phyloP scores from a whole-genome alignment of 148 eudicot species.

The Chenopodium suecicum region DNA sequence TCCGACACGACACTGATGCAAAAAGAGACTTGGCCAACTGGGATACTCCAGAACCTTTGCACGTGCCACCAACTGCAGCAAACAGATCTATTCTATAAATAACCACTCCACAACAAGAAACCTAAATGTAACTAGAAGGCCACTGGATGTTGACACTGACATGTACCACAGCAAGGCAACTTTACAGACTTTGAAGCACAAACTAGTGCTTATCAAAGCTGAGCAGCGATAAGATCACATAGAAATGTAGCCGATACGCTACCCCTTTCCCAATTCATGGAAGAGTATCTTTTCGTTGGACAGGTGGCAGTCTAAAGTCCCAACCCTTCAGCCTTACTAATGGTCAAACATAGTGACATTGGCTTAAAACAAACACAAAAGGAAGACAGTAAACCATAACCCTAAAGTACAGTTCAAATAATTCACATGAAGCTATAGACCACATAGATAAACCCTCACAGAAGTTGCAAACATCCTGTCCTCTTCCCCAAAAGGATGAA shows the following conservation, averaged over 20 bases:
- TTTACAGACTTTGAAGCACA: constrained; percentile 9
- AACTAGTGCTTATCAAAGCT: constrained; percentile 13
- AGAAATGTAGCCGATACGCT: not conserved
- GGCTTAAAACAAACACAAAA: not conserved
- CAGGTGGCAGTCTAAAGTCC: not conserved
- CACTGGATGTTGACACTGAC: constrained; percentile 13
- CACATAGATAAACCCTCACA: not conserved
- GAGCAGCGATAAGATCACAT: not conserved
- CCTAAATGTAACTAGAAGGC: constrained; percentile 7
- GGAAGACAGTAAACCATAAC: not conserved
- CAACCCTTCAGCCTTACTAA: not conserved
- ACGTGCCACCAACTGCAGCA: constrained; percentile 82
- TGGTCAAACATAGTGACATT: not conserved
- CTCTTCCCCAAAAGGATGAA: not conserved
- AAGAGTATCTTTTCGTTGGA: not conserved
- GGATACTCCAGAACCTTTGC: constrained; percentile 80
- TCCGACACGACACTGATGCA: constrained; percentile 53
- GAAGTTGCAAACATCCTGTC: not conserved
- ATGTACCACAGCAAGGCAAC: not conserved
- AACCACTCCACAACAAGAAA: constrained; percentile 19
- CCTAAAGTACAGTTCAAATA: not conserved
- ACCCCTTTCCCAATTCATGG: not conserved
- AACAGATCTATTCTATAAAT: constrained; percentile 71
- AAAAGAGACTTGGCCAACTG: constrained; percentile 91
- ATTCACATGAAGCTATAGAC: not conserved